Evolutionary conservation across 2,329 filamentous ascomycete species (phyloP), one percentile per base, ranked within the genome.

Genomic region (Diaporthe sp.): DNA sequence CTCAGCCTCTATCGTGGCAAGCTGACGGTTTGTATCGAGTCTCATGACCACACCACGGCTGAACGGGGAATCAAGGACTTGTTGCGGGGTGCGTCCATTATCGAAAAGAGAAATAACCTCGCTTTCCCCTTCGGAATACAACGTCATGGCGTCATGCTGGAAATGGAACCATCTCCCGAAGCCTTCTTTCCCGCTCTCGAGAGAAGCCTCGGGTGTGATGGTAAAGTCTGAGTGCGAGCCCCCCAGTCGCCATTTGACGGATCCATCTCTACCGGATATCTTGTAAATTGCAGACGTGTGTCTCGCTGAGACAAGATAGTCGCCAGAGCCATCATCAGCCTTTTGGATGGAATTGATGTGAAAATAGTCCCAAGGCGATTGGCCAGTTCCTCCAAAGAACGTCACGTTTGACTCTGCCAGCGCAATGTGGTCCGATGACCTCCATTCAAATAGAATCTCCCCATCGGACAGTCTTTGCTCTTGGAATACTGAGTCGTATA

Each of bases 261-360:
- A 80, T 42, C 88, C 88, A 12, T 86, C 85, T 4, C 81, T 82
- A 19, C 85, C 83, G 67, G 87, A 86, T 77, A 91, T 85, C 67
- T 85, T 86, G 58, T 84, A 85, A 8, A 90, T 81, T 22, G 85
- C 84, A 78, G 85, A 86, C 62, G 84, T 83, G 78, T 90, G 85
- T 1, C 88, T 86, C 0, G 86, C 84, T 0, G 88, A 90, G 37
- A 91, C 83, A 19, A 91, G 80, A 71, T 89, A 91, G n/a, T 75
- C 57, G 4, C 88, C 88, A 4, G 61, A 65, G 9, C 61, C 42
- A 0, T 84, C 77, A 0, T 80, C 77, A 72, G 86, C 85, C 79
- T 90, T 90, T 77, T 90, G 86, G n/a, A 91, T 82, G 39, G 87
- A 87, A 81, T 90, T 89, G 80, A 91, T 86, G 79, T 90, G 88